These are phyloP conservation scores for Dioscorea alata DNA, from an alignment of 106 monocot species.

Conservation along the genomic window DNA sequence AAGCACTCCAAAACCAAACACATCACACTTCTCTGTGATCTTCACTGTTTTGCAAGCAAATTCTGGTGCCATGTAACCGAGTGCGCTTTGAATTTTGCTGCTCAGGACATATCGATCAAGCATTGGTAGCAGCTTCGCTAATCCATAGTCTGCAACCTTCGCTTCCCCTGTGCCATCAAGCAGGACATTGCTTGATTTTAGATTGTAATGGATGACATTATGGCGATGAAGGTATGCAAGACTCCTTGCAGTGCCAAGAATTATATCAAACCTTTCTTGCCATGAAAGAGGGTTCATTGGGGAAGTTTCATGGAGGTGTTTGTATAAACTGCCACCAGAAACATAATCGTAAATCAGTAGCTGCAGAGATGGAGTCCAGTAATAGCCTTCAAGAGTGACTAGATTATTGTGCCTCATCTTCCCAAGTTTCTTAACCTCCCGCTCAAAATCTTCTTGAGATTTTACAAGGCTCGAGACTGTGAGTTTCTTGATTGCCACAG, in stretches of 20 bases:
- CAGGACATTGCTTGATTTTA: slow-evolving; percentile 84
- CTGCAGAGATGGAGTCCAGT: slow-evolving; percentile 90
- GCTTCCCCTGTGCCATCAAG: slow-evolving; percentile 68
- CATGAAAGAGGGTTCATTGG: slow-evolving; percentile 43
- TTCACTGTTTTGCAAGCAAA: slow-evolving; percentile 72
- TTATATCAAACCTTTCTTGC: slow-evolving; percentile 72
- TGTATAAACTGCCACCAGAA: slow-evolving; percentile 70
- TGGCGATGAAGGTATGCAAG: slow-evolving; percentile 58
- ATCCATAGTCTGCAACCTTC: slow-evolving; percentile 75
- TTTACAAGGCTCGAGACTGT: slow-evolving; percentile 90
- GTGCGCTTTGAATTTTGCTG: slow-evolving; percentile 84
- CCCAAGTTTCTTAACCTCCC: slow-evolving; percentile 72
- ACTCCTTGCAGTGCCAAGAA: slow-evolving; percentile 67
- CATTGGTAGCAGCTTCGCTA: slow-evolving; percentile 82
- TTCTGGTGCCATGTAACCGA: slow-evolving; percentile 98
- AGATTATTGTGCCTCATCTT: slow-evolving; percentile 71
- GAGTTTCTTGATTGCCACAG: slow-evolving; percentile 94
- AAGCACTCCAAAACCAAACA: slow-evolving; percentile 82
- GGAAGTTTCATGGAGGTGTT: slow-evolving; percentile 62
- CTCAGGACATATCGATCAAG: slow-evolving; percentile 84
- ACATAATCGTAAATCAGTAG: slow-evolving; percentile 91
- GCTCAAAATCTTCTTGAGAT: slow-evolving; percentile 77
- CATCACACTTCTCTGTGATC: slow-evolving; percentile 86
- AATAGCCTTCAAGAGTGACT: slow-evolving; percentile 71
- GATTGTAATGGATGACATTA: slow-evolving; percentile 79